Base-by-base conservation (phyloP, 305 asterid species). In the Petunia hybrid region DNA sequence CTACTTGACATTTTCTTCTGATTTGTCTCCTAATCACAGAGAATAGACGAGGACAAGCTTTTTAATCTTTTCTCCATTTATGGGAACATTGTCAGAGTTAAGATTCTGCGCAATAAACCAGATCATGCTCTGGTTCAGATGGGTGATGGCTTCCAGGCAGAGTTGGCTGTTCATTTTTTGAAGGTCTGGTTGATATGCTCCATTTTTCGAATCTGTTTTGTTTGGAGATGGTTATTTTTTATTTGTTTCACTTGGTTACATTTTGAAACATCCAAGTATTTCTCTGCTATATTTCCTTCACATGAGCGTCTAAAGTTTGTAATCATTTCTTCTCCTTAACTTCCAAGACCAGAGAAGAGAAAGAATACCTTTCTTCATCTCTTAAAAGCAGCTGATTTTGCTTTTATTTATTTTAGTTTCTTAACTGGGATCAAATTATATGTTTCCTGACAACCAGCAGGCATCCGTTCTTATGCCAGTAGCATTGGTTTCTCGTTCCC, bases 61-160 rank as follows among this genome's bases (percentile, higher is more conserved):
- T 95, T 95, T 81, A 95, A 95, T 83, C 85, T 95, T 81, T 95
- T 94, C 89, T 95, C 99, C 16, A 89, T 94, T 70, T 94, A 94
- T 81, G 98, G 98, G 63, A 94, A 94, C 89, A 93, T 94, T 84
- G 84, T 89, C 68, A 91, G 97, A 85, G 89, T 94, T 88, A 94
- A 93, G 90, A 89, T 91, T 85, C 94, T 91, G 41, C 94, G 92
- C 9, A 90, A 92, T 80, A 95, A 95, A 84, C 99, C 97, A 48
- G 99, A 96, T 86, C 99, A 96, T 87, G 98, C 97, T 45, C 85
- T 96, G 73, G 95, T 96, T 79, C 98, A 96, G 91, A 90, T 96
- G 98, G 97, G 98, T 60, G 99, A 94, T 89, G 99, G 99, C 76
- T 94, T 96, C 86, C 98, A 96, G 91, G 98, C 99, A 83, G 99